Conservation (phyloP, 2,329 filamentous ascomycete species). For the Nemania serpens region DNA sequence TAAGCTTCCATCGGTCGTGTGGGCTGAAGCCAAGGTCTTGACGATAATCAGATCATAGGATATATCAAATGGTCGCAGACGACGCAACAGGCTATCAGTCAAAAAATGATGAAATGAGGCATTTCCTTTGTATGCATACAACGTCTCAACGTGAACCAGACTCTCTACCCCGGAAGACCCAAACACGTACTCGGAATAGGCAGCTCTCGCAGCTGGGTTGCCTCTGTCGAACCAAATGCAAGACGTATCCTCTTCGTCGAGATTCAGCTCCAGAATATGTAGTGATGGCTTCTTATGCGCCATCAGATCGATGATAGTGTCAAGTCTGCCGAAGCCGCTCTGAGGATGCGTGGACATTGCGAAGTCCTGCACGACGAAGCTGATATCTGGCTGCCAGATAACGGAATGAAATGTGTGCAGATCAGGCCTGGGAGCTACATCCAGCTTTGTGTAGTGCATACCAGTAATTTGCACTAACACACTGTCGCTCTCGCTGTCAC, state of each 20-base stretch:
- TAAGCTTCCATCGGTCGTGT: background rate
- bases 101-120: slow-evolving; percentile 11
- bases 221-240: slow-evolving; percentile 36
- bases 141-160: slow-evolving; percentile 7
- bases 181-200: slow-evolving; percentile 21
- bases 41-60: background rate
- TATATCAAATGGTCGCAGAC: background rate
- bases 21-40: background rate
- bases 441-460: slow-evolving; percentile 30
- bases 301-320: slow-evolving; percentile 41
- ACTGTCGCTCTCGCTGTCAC: slow-evolving; percentile 29
- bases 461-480: slow-evolving; percentile 32
- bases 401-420: slow-evolving; percentile 30
- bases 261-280: slow-evolving; percentile 42
- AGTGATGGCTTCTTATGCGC: slow-evolving; percentile 37
- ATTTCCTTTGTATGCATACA: background rate
- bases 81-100: background rate
- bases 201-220: background rate
- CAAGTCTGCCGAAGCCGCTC: slow-evolving; percentile 15
- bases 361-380: background rate
- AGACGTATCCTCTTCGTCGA: slow-evolving; percentile 31
- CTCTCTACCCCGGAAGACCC: slow-evolving; percentile 3
- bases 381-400: slow-evolving; percentile 35
- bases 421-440: slow-evolving; percentile 30
- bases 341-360: background rate